Base-by-base conservation (phyloP, 1,284 basidiomycete genomes). In the Heterobasidion parviporum region DNA sequence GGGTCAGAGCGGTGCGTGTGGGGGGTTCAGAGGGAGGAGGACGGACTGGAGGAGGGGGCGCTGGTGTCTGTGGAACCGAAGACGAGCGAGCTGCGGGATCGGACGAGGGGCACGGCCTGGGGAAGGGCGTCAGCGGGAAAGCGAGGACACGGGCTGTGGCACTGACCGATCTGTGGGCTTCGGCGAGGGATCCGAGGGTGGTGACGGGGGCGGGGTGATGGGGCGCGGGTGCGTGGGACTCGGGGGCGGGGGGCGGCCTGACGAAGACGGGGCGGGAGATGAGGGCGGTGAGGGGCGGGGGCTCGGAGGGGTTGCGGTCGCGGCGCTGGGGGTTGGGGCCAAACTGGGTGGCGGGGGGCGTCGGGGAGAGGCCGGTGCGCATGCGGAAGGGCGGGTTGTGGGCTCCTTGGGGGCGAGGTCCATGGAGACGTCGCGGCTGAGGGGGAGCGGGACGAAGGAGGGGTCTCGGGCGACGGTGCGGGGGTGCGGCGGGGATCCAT, bases 351-450 rank as follows among this genome's bases (percentile, higher is more conserved):
- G 74, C 75, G n/a, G 73, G 71, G 14, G 82, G 82, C 63, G 85
- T 82, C 6, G 87, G 87, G 4, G 86, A 87, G 59, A 85, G 70
- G 12, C 85, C 83, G 32, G 78, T 76, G 59, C 85, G 82, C 72
- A 86, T 73, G 38, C 80, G 80, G 64, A 87, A 81, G 36, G 75
- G 76, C 18, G 77, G 74, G 46, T 74, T 76, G 41, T 77, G 70
- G 43, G 77, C 60, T 15, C 50, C 46, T 18, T 38, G 1, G n/a
- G 70, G 46, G 67, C 64, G 26, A 64, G 54, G 54, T 73, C 70
- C 62, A 69, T 69, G 46, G 73, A 72, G 54, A 70, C 63, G 58
- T 79, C 78, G 48, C 75, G 75, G 54, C 70, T 67, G 52, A 74
- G 63, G 44, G 73, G 68, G 52, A 50, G 54, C 14, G 57, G 54